Evolutionary conservation across 2,329 filamentous ascomycete genomes (phyloP).

Genomic region (Colletotrichum trifolii): DNA sequence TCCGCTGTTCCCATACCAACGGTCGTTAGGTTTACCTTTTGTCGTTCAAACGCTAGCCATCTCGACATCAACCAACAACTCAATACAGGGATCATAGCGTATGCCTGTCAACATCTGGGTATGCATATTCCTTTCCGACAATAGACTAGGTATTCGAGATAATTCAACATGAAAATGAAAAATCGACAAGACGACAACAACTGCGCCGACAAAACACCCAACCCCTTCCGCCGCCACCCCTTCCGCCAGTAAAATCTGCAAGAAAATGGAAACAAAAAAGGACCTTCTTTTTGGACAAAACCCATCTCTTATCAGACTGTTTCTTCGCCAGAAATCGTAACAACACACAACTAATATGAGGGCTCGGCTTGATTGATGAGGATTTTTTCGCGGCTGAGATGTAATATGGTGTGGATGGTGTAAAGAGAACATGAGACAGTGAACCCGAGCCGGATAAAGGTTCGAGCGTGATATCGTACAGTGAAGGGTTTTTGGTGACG

Average conservation of each 20-base stretch:
- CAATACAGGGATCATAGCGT: background rate
- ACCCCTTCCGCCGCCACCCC: constrained; percentile 25
- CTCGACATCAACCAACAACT: background rate
- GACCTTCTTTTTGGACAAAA: constrained; percentile 30
- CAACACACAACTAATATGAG: background rate
- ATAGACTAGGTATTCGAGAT: constrained; percentile 37
- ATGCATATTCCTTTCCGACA: constrained; percentile 35
- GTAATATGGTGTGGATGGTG: too few relatives aligned
- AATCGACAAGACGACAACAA: constrained; percentile 8
- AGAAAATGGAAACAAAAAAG: constrained; percentile 10
- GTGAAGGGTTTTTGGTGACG: constrained; percentile 6
- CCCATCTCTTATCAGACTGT: constrained; percentile 36
- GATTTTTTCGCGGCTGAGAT: too few relatives aligned
- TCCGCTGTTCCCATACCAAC: too few relatives aligned
- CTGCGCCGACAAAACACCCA: constrained; percentile 35
- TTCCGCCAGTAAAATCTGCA: constrained; percentile 40
- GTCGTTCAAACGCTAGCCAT: background rate
- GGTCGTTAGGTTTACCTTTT: too few relatives aligned
- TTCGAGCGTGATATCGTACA: constrained; percentile 37
- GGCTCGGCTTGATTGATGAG: background rate
- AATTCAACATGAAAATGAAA: constrained; percentile 1
- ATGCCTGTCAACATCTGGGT: constrained; percentile 26
- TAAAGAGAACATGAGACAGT: constrained; percentile 29
- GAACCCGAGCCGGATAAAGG: constrained; percentile 23
- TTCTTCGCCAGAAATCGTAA: constrained; percentile 39